Conservation (phyloP, 73 alveolate species). For the Tetrahymena borealis region DNA sequence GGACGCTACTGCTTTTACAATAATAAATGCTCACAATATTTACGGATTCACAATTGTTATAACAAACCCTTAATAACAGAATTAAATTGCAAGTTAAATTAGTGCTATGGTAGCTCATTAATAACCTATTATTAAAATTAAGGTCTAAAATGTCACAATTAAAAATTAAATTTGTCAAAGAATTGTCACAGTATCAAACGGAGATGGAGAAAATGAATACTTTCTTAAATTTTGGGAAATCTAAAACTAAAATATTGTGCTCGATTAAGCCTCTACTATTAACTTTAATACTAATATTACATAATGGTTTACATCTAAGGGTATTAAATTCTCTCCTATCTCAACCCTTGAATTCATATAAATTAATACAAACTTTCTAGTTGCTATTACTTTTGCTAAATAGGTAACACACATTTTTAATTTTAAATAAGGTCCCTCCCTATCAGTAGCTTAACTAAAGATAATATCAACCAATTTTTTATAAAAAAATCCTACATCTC, state of each 20-base stretch:
- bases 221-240: not conserved
- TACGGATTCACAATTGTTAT: not conserved
- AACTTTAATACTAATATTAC: not conserved
- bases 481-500: too few relatives aligned
- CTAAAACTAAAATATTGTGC: not conserved
- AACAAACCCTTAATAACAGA: not conserved
- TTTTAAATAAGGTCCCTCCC: too few relatives aligned
- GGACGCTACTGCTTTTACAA: not conserved
- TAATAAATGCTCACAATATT: not conserved
- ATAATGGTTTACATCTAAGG: not conserved
- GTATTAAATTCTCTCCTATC: not conserved
- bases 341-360: not conserved
- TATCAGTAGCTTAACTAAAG: too few relatives aligned
- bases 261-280: not conserved
- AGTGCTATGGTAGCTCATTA: not conserved
- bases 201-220: not conserved
- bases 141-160: not conserved
- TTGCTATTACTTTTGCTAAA: not conserved
- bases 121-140: not conserved
- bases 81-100: not conserved
- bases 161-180: not conserved
- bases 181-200: not conserved
- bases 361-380: not conserved
- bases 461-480: too few relatives aligned
- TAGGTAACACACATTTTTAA: too few relatives aligned